Percentiles rank a stretch among this genome's conserved stretches.
These are phyloP conservation scores for Chalciporus piperatus DNA, from an alignment of 768 basidiomycete genomes.

Conservation along the genomic window DNA sequence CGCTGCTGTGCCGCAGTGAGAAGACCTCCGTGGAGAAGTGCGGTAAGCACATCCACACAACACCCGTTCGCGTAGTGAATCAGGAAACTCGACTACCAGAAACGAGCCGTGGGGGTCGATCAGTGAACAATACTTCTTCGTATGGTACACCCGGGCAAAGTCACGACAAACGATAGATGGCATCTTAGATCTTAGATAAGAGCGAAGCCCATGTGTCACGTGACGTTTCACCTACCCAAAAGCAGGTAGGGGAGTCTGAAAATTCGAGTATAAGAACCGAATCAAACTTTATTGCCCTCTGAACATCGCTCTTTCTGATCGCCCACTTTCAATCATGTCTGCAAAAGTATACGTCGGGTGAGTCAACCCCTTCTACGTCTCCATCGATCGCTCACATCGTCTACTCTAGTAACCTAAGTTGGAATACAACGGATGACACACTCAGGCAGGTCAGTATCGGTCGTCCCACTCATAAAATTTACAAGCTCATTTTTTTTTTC, in stretches of 20 bases:
- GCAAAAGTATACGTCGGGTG: conserved; percentile 34
- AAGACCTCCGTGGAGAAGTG: too few relatives aligned
- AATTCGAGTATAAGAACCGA: conserved; percentile 27
- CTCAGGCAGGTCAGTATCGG: conserved; percentile 24
- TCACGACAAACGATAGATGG: too few relatives aligned
- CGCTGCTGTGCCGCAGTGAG: background rate
- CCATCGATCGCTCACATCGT: background rate
- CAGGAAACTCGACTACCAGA: too few relatives aligned
- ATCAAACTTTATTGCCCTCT: conserved; percentile 15
- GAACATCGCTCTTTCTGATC: conserved; percentile 10
- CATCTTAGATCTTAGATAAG: conserved; percentile 14
- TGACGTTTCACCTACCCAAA: conserved; percentile 23
- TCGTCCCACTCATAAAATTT: background rate
- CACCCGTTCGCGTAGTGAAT: background rate
- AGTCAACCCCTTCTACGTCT: conserved; percentile 4
- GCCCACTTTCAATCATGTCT: conserved; percentile 22
- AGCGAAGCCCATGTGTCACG: background rate
- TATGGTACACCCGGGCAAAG: too few relatives aligned
- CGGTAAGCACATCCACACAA: background rate
- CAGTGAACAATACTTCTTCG: too few relatives aligned
- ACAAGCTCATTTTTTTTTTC: conserved; percentile 3
- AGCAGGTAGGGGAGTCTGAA: conserved; percentile 34
- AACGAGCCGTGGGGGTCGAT: too few relatives aligned
- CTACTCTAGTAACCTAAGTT: conserved; percentile 31
- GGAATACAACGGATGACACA: conserved; percentile 30